A percentile compares a stretch with the other conserved stretches of the same genome.
Evolutionary conservation across 179 eudicot genomes (phyloP).

Genomic region (Corrigiola litoralis): DNA sequence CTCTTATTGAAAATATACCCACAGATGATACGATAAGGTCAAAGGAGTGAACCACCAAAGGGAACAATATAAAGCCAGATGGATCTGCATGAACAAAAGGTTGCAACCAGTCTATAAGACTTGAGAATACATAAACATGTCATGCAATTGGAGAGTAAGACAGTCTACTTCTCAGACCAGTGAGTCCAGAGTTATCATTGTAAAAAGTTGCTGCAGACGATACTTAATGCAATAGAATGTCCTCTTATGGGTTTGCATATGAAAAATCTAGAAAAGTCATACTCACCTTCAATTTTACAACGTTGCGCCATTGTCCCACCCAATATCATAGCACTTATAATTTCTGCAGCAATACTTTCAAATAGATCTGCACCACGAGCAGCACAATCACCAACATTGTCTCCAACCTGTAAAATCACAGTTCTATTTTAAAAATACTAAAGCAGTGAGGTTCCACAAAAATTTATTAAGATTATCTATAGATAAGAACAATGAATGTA

Average conservation of each 20-base stretch:
- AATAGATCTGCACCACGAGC: constrained; percentile 99
- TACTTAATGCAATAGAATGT: not conserved
- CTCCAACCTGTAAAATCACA: constrained; percentile 77
- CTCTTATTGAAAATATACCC: constrained; percentile 88
- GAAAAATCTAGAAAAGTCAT: not conserved
- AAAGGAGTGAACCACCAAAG: constrained; percentile 94
- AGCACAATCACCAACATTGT: constrained; percentile 99
- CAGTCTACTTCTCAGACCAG: constrained; percentile 1
- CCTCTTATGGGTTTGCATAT: not conserved
- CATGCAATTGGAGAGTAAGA: not conserved
- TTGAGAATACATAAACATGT: not conserved
- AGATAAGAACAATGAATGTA: too few species aligned
- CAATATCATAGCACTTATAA: constrained; percentile 98
- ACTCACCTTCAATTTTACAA: constrained; percentile 90
- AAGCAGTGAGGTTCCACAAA: too few species aligned
- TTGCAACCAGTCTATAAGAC: constrained; percentile 10
- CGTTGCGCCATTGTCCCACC: constrained; percentile 98
- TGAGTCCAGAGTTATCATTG: not conserved
- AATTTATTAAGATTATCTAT: too few species aligned
- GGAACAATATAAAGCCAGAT: constrained; percentile 96
- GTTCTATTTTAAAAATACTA: not conserved
- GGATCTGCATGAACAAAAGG: constrained; percentile 68
- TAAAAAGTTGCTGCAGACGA: not conserved
- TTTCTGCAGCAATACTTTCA: constrained; percentile 99
- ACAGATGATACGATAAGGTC: constrained; percentile 89